A percentile compares a stretch with the other conserved stretches of the same genome.
Evolutionary conservation across 352 stramenopile species (phyloP).

Genomic region (Pythium sukuiense): DNA sequence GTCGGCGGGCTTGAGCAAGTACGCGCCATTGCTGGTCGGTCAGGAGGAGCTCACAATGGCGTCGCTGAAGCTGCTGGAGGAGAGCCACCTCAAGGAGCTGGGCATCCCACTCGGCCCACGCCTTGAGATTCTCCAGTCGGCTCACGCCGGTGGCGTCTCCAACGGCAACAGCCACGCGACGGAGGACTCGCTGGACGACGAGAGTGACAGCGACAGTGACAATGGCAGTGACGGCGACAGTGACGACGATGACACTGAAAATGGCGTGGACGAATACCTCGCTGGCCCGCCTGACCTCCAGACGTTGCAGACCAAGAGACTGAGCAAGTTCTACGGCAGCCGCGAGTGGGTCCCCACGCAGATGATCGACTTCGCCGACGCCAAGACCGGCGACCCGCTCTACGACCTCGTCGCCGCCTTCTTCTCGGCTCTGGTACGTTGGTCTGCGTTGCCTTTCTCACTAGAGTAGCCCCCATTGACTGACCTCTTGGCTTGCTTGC

Average conservation of each 20-base stretch:
- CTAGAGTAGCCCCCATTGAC: background rate
- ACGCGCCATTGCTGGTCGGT: conserved; percentile 48
- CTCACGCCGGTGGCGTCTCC: background rate
- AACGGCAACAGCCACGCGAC: background rate
- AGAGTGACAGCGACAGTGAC: conserved; percentile 44
- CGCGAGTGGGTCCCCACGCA: conserved; percentile 58
- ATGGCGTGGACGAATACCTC: conserved; percentile 28
- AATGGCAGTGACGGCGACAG: conserved; percentile 39
- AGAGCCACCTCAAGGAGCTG: conserved; percentile 55
- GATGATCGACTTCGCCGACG: conserved; percentile 88
- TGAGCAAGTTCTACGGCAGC: conserved; percentile 45
- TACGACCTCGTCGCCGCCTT: conserved; percentile 86
- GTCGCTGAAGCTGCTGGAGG: conserved; percentile 43
- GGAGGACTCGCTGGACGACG: conserved; percentile 17
- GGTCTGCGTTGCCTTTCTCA: background rate
- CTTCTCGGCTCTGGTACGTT: conserved; percentile 72
- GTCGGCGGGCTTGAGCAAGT: conserved; percentile 54
- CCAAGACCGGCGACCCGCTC: conserved; percentile 83
- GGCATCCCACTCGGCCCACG: conserved; percentile 62
- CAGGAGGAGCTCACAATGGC: conserved; percentile 58
- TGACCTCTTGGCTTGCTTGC: conserved; percentile 18
- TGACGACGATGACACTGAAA: conserved; percentile 44
- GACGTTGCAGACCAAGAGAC: conserved; percentile 41
- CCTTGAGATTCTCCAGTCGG: conserved; percentile 47
- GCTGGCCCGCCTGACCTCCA: conserved; percentile 17